These are phyloP conservation scores for Glaciozyma martinii DNA, from an alignment of 768 basidiomycete species.

Conservation along the genomic window DNA sequence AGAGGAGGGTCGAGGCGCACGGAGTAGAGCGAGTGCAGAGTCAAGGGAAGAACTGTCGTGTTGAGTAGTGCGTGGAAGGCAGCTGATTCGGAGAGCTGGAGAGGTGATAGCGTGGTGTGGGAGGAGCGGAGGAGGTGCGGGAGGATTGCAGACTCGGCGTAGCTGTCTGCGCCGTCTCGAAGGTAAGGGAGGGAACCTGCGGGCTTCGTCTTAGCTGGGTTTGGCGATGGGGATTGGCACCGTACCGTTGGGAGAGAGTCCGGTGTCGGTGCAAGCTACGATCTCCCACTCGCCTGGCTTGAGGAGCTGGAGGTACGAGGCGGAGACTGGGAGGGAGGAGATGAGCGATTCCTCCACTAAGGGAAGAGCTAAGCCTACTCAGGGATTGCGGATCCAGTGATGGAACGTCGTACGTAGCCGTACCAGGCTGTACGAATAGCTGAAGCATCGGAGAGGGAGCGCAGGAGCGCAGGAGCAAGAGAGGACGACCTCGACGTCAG, in stretches of 20 bases:
- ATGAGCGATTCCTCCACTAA: background rate
- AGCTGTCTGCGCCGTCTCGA: constrained; percentile 10
- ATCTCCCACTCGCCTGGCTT: constrained; percentile 20
- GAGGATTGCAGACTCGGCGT: constrained; percentile 15
- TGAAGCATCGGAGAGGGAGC: background rate
- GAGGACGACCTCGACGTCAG: background rate
- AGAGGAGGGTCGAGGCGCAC: background rate
- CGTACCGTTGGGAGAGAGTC: constrained; percentile 7
- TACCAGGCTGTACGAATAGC: constrained; percentile 17
- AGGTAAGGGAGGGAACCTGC: constrained; percentile 17
- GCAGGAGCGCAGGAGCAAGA: background rate
- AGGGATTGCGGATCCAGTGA: constrained; percentile 24
- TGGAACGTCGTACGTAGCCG: constrained; percentile 13
- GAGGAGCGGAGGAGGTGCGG: constrained; percentile 5
- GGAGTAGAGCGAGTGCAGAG: constrained; percentile 30
- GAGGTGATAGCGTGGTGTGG: background rate
- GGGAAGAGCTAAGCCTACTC: background rate
- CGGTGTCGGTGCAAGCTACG: constrained; percentile 6
- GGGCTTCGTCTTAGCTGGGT: background rate
- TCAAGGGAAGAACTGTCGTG: constrained; percentile 24
- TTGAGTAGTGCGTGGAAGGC: constrained; percentile 27
- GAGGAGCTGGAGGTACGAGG: constrained; percentile 27
- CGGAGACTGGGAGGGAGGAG: constrained; percentile 5
- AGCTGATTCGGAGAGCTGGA: background rate
- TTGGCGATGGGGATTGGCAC: background rate